phyloP scores from a whole-genome alignment of 1,139 yeast genomes.

The Blastobotrys petasosporus region DNA sequence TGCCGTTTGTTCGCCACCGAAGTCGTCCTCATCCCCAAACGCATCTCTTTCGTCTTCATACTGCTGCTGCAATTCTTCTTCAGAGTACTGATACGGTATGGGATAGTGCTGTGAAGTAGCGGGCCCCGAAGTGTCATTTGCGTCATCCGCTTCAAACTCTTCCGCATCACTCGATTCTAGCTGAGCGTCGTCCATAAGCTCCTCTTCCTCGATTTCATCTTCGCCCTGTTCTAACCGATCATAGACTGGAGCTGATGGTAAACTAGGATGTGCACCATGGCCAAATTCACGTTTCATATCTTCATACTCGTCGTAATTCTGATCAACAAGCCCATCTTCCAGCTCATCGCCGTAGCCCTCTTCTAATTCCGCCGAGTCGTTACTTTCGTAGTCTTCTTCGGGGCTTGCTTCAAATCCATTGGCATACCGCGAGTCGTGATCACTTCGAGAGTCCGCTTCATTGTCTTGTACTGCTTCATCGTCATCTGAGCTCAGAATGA shows the following conservation, averaged over 20 bases:
- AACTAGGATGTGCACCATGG: neutral
- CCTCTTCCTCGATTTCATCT: constrained; percentile 17
- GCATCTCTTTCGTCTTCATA: constrained; percentile 16
- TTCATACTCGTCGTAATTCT: neutral
- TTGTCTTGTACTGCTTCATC: constrained; percentile 11
- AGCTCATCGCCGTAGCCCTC: constrained; percentile 21
- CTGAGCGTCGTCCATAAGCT: constrained; percentile 15
- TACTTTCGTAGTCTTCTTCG: constrained; percentile 10
- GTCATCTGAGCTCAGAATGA: constrained; percentile 14
- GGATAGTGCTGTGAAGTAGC: constrained; percentile 15
- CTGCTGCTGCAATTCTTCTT: constrained; percentile 24
- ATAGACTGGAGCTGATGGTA: neutral
- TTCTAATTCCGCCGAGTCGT: constrained; percentile 7
- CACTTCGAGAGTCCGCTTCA: constrained; percentile 13
- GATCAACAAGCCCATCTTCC: constrained; percentile 14
- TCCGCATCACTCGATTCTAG: neutral
- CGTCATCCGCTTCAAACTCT: constrained; percentile 17
- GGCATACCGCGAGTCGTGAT: neutral
- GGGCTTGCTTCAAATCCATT: neutral
- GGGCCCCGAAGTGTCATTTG: constrained; percentile 9
- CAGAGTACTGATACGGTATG: constrained; percentile 9
- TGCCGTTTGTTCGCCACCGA: neutral
- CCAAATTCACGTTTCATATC: neutral
- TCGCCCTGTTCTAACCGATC: constrained; percentile 12
- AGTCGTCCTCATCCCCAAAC: constrained; percentile 14